Evolutionary conservation across 176 grass and related monocot species (phyloP), one percentile per base, ranked within the genome.

Genomic region (Oryza longistaminata): DNA sequence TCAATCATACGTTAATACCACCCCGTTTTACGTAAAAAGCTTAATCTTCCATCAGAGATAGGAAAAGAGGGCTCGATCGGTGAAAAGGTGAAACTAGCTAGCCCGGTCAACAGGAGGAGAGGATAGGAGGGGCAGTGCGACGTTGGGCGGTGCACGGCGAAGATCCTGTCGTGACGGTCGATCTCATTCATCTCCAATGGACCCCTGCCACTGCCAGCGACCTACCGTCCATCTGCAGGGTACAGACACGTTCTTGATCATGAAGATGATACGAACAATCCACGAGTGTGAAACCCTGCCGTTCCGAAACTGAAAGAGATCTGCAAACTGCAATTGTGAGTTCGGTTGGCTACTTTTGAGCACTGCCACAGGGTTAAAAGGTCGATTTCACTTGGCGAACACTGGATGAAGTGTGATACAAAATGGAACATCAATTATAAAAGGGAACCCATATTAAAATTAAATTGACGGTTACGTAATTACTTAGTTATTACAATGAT

Each of bases 61-160:
- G 3, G 13, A 0, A 74, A 15, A 52, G 1, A 6, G 10, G 13
- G 8, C 24, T 11, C 14, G 8, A 13, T 11, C 7, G 9, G 16
- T 27, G 6, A 35, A 78, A 79, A 37, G 25, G 2, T 9, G 8
- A 86, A 31, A 81, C 19, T 3, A 21, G 19, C 19, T 3, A 21
- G 19, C 5, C 4, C 3, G 16, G 45, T 15, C 46, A 52, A 22
- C 21, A 37, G 3, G 16, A 19, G 14, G 0, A 35, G 34, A 35
- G 3, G 34, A 39, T 31, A 31, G 29, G 46, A 46, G 68, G 68
- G 76, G 70, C 60, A 44, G 77, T 46, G 22, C 68, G 43, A 86
- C 31, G 42, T 53, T 80, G 84, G 76, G 68, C 42, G 68, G 84
- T 33, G 84, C 84, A 80, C 50, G 50, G 16, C 53, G 16, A 19